These are phyloP conservation scores for Aureobasidium sp. DNA, from an alignment of 2,329 filamentous ascomycete genomes.

Conservation along the genomic window DNA sequence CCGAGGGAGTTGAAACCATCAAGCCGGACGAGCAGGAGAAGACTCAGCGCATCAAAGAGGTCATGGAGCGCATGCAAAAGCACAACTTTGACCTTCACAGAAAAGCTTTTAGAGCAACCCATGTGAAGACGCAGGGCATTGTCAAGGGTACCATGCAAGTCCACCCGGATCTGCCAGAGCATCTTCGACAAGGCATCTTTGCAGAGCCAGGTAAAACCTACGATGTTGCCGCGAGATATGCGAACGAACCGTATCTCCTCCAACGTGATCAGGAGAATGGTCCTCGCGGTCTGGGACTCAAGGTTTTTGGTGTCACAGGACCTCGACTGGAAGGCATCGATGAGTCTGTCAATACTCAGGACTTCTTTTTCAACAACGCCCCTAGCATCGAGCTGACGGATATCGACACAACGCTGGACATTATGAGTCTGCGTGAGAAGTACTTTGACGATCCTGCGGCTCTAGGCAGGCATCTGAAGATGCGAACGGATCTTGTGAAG, in stretches of 20 bases:
- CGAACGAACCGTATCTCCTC: constrained; percentile 23
- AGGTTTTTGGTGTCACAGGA: constrained; percentile 21
- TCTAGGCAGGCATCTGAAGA: constrained; percentile 21
- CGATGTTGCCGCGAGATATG: constrained; percentile 19
- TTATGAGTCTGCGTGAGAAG: constrained; percentile 27
- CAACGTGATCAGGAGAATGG: constrained; percentile 21
- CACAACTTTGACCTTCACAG: constrained; percentile 21
- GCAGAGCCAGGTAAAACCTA: constrained; percentile 18
- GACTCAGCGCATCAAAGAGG: constrained; percentile 16
- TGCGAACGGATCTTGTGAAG: constrained; percentile 28
- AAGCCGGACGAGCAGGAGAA: constrained; percentile 18
- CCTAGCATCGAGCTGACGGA: constrained; percentile 29
- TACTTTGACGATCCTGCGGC: constrained; percentile 24
- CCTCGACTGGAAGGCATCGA: constrained; percentile 17
- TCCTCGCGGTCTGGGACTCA: constrained; percentile 21
- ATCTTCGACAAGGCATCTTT: constrained; percentile 21
- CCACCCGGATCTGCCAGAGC: constrained; percentile 20
- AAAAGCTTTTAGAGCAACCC: constrained; percentile 20
- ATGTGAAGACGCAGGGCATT: constrained; percentile 22
- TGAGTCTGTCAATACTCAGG: constrained; percentile 21
- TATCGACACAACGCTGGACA: constrained; percentile 28
- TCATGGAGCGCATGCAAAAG: constrained; percentile 20
- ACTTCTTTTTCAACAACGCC: constrained; percentile 31
- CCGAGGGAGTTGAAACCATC: constrained; percentile 6
- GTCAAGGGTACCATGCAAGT: constrained; percentile 23